These are phyloP conservation scores for Aaosphaeria arxii DNA, from an alignment of 2,329 filamentous ascomycete genomes.

Conservation along the genomic window DNA sequence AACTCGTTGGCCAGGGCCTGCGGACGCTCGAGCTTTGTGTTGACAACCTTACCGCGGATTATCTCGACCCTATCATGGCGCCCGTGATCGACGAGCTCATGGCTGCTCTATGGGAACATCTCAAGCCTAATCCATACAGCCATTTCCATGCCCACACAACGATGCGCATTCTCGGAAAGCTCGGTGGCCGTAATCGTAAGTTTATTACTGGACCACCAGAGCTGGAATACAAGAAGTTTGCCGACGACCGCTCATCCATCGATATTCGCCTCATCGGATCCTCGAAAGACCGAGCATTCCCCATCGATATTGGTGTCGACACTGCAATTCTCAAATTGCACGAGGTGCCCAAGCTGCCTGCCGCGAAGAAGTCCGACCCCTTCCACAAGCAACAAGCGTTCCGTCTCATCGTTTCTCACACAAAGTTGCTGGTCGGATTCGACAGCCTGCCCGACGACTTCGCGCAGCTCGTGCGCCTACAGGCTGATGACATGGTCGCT, in stretches of 20 bases:
- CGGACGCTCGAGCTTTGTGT: conserved; percentile 94
- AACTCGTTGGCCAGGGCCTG: conserved; percentile 90
- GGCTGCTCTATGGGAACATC: conserved; percentile 94
- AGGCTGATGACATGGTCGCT: conserved; percentile 79
- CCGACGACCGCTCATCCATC: conserved; percentile 84
- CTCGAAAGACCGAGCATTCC: conserved; percentile 84
- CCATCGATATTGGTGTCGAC: conserved; percentile 80
- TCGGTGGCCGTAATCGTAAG: conserved; percentile 91
- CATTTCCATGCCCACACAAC: conserved; percentile 98
- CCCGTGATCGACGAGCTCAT: conserved; percentile 98
- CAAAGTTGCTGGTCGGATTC: conserved; percentile 85
- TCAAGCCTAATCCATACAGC: conserved; percentile 89
- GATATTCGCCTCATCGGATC: conserved; percentile 88
- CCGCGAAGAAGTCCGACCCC: conserved; percentile 65
- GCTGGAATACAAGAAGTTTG: conserved; percentile 78
- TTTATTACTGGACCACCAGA: conserved; percentile 88
- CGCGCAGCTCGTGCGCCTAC: conserved; percentile 76
- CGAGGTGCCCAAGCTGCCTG: conserved; percentile 66
- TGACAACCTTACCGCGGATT: conserved; percentile 96
- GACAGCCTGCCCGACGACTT: conserved; percentile 90
- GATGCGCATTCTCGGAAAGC: conserved; percentile 93
- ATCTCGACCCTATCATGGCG: conserved; percentile 97
- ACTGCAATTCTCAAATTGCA: conserved; percentile 83
- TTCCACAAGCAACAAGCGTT: conserved; percentile 95
- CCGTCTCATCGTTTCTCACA: conserved; percentile 79